phyloP scores from a whole-genome alignment of 2,329 filamentous ascomycete species.

The Neopestalotiopsis sp. region DNA sequence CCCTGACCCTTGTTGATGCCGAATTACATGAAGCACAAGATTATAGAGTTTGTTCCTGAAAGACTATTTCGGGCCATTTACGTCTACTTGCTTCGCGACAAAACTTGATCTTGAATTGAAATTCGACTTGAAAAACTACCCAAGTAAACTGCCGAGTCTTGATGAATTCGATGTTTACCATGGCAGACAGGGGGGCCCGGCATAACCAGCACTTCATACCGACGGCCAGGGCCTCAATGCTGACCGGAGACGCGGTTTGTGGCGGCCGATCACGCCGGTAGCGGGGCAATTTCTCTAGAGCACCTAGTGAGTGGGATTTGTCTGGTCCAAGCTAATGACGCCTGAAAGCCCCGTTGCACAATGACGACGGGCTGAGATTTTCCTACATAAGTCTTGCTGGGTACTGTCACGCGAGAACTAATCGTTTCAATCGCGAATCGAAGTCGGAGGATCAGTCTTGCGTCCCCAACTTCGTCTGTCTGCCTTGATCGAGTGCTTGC shows the following conservation, averaged over 20 bases:
- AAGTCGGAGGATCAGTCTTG: neutral
- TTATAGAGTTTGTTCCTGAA: too few species aligned
- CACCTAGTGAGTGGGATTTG: neutral
- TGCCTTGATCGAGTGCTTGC: neutral
- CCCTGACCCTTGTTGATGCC: too few species aligned
- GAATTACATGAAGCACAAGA: too few species aligned
- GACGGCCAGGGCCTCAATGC: slow-evolving; percentile 1
- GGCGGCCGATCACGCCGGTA: slow-evolving; percentile 11
- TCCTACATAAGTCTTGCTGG: neutral
- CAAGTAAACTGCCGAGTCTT: neutral
- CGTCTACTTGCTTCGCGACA: neutral
- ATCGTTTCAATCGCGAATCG: neutral
- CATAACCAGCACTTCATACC: neutral
- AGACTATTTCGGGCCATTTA: too few species aligned
- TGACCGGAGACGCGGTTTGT: neutral
- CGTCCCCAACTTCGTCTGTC: neutral
- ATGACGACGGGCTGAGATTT: slow-evolving; percentile 13
- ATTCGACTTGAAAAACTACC: neutral
- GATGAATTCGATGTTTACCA: neutral
- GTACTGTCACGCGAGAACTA: neutral
- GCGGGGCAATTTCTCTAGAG: slow-evolving; percentile 7
- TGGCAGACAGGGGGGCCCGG: neutral
- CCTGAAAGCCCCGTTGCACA: slow-evolving; percentile 2
- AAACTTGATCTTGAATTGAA: neutral
- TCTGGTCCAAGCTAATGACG: slow-evolving; percentile 8